Base-by-base conservation (phyloP, 108 stramenopile genomes). In the Thalassiosira profunda region DNA sequence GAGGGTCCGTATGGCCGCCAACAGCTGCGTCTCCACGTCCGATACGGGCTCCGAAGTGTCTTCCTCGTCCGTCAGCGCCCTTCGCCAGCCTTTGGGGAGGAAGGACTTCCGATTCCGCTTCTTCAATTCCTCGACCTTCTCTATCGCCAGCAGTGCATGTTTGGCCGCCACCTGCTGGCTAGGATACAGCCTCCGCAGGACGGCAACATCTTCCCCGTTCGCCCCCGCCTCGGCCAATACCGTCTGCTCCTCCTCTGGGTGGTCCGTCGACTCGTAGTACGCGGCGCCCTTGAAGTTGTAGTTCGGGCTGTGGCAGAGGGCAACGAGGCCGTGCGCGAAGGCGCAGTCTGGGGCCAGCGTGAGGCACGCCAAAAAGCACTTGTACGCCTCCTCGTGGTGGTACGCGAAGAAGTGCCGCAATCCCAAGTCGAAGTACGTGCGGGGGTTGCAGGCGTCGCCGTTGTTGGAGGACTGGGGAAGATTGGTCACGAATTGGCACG, bases 281-380 rank as follows among this genome's bases (percentile, higher is more conserved):
- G 89, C 86, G 30, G 86, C 86, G 8, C 92, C 92, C 65, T 90
- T 93, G 48, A 93, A 93, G 46, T 93, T 93, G 67, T 93, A 93
- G 66, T 93, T 93, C 8, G 92, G 92, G 58, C 81, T 72, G 64
- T 93, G 92, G 47, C 92, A 93, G 5, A 90, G 51, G n/a, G 92
- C 81, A 6, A 90, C 49, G 41, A 90, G 68, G 0, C 81, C 92
- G 68, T 93, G 92, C 3, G 92, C 92, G 54, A 93, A 75, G 18
- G 88, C 92, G 63, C 89, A 90, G 52, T 90, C 76, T 40, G 89
- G 85, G 7, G 82, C 80, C 5, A 80, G 66, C 11, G 74, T 48
- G 17, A 90, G 33, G 37, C 84, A 86, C 12, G 87, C 87, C 23
- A 88, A 47, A 60, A 93, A 90, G 54, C 72, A 85, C 35, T 80